Percentiles rank a stretch among this genome's conserved stretches.
phyloP scores from a whole-genome alignment of 2,329 filamentous ascomycete species.

The Acrocalymma vagum region DNA sequence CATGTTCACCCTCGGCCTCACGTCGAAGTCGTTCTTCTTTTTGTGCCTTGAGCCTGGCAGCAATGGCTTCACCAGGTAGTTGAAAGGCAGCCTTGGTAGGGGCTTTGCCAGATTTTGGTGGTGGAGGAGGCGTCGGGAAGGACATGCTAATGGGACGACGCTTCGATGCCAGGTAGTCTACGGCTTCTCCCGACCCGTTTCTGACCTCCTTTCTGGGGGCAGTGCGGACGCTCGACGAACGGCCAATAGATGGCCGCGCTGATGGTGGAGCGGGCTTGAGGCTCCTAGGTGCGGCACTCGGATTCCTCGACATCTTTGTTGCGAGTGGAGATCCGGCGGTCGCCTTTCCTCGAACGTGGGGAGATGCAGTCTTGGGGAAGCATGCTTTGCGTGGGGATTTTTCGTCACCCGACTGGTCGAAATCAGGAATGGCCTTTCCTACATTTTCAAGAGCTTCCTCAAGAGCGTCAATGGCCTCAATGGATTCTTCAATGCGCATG shows the following conservation, averaged over 20 bases:
- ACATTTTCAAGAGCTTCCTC: conserved; percentile 62
- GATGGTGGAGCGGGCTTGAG: conserved; percentile 30
- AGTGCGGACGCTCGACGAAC: conserved; percentile 36
- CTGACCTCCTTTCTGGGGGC: conserved; percentile 29
- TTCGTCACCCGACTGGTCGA: conserved; percentile 41
- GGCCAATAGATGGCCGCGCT: conserved; percentile 29
- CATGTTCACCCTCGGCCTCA: conserved; percentile 48
- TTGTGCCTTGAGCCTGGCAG: conserved; percentile 61
- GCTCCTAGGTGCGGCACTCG: conserved; percentile 34
- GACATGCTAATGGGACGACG: conserved; percentile 57
- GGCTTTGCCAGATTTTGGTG: conserved; percentile 59
- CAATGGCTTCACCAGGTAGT: conserved; percentile 62
- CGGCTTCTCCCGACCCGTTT: conserved; percentile 32
- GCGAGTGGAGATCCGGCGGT: conserved; percentile 14
- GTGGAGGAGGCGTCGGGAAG: conserved; percentile 57
- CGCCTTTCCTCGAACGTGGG: conserved; percentile 5
- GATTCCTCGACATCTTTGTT: conserved; percentile 34
- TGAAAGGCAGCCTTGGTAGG: conserved; percentile 60
- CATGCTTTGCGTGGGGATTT: conserved; percentile 35
- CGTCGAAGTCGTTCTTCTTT: conserved; percentile 57
- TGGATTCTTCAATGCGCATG: conserved; percentile 54
- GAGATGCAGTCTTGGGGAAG: conserved; percentile 14
- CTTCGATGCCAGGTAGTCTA: conserved; percentile 53
- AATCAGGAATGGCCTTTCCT: conserved; percentile 46
- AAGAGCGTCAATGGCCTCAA: conserved; percentile 60